Evolutionary conservation across 176 grass and related monocot species (phyloP).

Genomic region (Secale cereale): DNA sequence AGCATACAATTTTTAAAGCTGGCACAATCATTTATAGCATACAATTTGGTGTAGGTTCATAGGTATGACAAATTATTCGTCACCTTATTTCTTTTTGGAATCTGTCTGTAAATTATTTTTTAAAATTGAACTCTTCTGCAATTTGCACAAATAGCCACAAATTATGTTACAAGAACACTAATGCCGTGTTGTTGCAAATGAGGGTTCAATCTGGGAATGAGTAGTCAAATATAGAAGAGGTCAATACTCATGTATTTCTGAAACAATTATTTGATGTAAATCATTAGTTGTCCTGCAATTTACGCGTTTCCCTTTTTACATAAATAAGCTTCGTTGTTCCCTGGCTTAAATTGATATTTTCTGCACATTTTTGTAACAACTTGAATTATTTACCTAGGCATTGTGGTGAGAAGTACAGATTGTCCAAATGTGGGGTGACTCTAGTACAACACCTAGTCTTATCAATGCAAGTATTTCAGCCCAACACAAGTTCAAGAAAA

Average conservation of each 20-base stretch:
- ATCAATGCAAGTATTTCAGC: conserved; percentile 11
- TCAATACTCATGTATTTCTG: not conserved
- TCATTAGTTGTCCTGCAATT: not conserved
- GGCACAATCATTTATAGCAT: not conserved
- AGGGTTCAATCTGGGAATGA: not conserved
- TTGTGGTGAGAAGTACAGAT: not conserved
- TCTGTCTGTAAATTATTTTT: not conserved
- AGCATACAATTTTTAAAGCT: not conserved
- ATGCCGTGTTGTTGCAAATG: not conserved
- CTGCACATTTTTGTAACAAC: not conserved
- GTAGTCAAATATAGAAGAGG: not conserved
- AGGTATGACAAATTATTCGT: conserved; percentile 32
- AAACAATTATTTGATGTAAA: not conserved
- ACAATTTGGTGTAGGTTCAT: not conserved
- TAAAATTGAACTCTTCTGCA: too few relatives aligned
- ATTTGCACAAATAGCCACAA: not conserved
- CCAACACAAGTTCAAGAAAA: conserved; percentile 19
- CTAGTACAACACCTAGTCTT: not conserved
- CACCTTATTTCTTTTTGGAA: not conserved
- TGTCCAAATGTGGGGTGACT: not conserved
- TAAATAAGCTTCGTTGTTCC: not conserved
- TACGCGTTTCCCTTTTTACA: not conserved
- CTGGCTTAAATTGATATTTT: not conserved
- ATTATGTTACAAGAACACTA: not conserved
- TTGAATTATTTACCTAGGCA: not conserved